Conservation (phyloP, 139 green algal species). For the Parachlorella kessleri region DNA sequence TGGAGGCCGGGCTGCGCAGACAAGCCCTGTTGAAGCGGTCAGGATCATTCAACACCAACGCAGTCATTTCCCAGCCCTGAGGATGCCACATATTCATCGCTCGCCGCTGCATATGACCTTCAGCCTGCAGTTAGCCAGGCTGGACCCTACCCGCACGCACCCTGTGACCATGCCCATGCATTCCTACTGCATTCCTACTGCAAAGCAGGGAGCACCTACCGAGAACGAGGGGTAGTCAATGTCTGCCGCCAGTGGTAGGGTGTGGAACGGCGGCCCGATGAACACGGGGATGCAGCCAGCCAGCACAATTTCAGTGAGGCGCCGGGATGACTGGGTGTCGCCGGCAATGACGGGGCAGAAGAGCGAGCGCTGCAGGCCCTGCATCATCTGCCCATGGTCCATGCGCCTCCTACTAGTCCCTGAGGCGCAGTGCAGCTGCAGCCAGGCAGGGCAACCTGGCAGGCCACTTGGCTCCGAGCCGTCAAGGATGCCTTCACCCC, state of each 20-base stretch:
- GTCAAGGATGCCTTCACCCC: no score
- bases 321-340: background rate
- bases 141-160: background rate
- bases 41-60: no score
- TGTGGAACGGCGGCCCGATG: conserved; percentile 32
- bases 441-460: no score
- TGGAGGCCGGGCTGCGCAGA: background rate
- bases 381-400: background rate
- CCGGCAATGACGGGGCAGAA: background rate
- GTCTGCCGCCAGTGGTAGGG: conserved; percentile 10
- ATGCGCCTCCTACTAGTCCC: background rate
- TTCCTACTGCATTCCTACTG: no score
- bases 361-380: background rate
- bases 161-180: background rate
- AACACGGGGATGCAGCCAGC: conserved; percentile 29
- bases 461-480: no score
- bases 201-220: no score
- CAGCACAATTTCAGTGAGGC: conserved; percentile 24
- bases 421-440: background rate
- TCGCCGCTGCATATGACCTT: background rate
- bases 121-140: background rate
- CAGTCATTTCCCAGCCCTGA: background rate
- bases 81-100: background rate
- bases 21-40: no score
- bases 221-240: background rate